Percentiles rank a stretch among this genome's conserved stretches.
phyloP scores from a whole-genome alignment of 371 early-diverging fungal species.

The Massospora cicadina region DNA sequence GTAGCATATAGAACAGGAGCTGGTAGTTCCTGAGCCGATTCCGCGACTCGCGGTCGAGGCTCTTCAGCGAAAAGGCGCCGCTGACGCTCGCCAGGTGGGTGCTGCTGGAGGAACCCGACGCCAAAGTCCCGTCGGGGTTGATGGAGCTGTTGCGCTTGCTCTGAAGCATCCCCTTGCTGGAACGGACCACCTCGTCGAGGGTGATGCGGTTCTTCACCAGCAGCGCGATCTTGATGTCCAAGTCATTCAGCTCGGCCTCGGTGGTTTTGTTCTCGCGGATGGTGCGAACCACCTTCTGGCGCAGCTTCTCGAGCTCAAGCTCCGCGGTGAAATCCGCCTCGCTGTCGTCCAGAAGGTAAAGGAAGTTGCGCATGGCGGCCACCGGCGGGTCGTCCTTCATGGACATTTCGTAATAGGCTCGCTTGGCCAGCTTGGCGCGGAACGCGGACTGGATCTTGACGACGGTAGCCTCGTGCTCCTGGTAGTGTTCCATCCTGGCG shows the following conservation, averaged over 20 bases:
- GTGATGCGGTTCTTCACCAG: slow-evolving; percentile 92
- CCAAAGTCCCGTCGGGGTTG: slow-evolving; percentile 17
- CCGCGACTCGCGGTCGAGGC: slow-evolving; percentile 70
- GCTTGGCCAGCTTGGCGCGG: slow-evolving; percentile 56
- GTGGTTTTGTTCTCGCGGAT: slow-evolving; percentile 79
- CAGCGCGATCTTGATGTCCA: slow-evolving; percentile 92
- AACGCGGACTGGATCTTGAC: slow-evolving; percentile 72
- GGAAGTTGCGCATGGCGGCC: slow-evolving; percentile 64
- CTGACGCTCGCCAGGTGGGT: slow-evolving; percentile 2
- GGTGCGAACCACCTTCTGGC: slow-evolving; percentile 63
- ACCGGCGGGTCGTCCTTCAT: slow-evolving; percentile 57
- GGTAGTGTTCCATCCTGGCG: slow-evolving; percentile 41
- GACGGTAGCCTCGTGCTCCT: slow-evolving; percentile 46
- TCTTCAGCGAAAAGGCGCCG: slow-evolving; percentile 28
- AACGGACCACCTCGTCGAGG: slow-evolving; percentile 73
- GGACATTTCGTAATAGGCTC: slow-evolving; percentile 58
- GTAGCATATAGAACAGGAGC: slow-evolving; percentile 84
- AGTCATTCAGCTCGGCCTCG: slow-evolving; percentile 63
- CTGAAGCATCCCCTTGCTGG: slow-evolving; percentile 21
- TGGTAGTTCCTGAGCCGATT: slow-evolving; percentile 63
- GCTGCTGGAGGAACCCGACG: slow-evolving; percentile 20
- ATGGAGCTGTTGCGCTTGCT: background rate
- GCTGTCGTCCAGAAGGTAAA: slow-evolving; percentile 76
- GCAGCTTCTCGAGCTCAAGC: slow-evolving; percentile 64
- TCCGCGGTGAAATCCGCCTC: slow-evolving; percentile 88